Conservation (phyloP, 768 basidiomycete genomes). For the Butyriboletus loyo region DNA sequence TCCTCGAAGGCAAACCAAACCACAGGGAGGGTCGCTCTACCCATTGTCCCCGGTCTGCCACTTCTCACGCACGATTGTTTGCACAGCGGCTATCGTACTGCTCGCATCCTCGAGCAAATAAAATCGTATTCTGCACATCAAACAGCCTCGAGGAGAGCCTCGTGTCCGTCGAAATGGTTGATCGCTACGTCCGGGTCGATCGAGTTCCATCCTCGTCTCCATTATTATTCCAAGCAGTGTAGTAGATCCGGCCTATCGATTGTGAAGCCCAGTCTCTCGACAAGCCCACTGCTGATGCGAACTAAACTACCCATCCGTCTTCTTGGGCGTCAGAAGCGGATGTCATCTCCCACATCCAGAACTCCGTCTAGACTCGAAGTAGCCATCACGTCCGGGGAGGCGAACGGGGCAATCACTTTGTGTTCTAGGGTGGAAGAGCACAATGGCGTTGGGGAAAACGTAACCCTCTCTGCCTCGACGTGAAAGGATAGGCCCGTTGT, state of each 20-base stretch:
- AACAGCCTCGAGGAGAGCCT: conserved; percentile 24
- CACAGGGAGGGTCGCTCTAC: background rate
- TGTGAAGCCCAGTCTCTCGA: background rate
- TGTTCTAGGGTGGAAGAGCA: background rate
- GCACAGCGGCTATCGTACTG: background rate
- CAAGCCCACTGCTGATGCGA: background rate
- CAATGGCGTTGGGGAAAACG: too few species aligned
- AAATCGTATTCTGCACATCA: background rate
- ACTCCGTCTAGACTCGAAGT: background rate
- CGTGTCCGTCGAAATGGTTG: conserved; percentile 14
- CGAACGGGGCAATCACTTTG: background rate
- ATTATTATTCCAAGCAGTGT: background rate
- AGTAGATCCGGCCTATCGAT: conserved; percentile 21
- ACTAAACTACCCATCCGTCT: background rate
- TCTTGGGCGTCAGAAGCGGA: conserved; percentile 12
- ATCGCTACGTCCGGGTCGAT: conserved; percentile 9
- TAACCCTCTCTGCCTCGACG: background rate
- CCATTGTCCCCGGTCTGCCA: conserved; percentile 11
- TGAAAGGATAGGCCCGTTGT: too few species aligned
- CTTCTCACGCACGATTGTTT: conserved; percentile 21
- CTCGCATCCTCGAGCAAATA: background rate
- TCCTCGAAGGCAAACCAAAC: conserved; percentile 30
- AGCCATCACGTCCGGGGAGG: background rate
- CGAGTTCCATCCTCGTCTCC: background rate
- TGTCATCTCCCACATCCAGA: background rate